Conservation (phyloP, 352 stramenopile genomes). For the Globisporangium rhizosaccharum region DNA sequence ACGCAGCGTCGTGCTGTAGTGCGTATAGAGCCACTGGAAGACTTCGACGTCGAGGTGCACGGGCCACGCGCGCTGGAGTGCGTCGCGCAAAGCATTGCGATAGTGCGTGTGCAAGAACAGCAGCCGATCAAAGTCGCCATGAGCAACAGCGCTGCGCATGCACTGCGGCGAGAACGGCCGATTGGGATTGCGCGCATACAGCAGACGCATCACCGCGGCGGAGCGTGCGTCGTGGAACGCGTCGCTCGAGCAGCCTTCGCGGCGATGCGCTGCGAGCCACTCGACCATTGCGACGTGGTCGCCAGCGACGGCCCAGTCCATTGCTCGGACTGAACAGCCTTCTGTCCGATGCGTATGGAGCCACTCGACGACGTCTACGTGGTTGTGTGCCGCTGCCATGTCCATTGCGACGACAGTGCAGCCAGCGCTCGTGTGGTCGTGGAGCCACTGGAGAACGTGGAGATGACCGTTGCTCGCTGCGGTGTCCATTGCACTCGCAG, state of each 20-base stretch:
- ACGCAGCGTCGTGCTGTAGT: neutral
- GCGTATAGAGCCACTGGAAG: constrained; percentile 7
- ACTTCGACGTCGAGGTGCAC: constrained; percentile 2
- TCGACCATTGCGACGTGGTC: constrained; percentile 4
- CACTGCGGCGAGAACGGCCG: constrained; percentile 2
- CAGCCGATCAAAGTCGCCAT: constrained; percentile 5
- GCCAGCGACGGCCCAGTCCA: constrained; percentile 14
- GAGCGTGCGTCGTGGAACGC: constrained; percentile 10
- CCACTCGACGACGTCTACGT: constrained; percentile 6
- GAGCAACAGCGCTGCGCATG: neutral
- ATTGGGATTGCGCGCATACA: neutral
- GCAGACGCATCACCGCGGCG: constrained; percentile 3
- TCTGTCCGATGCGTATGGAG: constrained; percentile 11
- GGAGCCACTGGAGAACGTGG: constrained; percentile 4
- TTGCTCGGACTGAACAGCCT: constrained; percentile 13
- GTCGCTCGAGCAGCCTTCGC: constrained; percentile 8
- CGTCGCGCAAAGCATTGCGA: neutral
- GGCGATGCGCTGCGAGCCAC: constrained; percentile 7
- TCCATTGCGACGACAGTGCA: constrained; percentile 6
- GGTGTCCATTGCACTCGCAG: constrained; percentile 2
- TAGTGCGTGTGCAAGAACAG: constrained; percentile 5
- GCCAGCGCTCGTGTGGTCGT: constrained; percentile 3
- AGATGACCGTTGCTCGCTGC: constrained; percentile 3
- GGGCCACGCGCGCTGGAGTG: neutral
- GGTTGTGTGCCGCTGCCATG: constrained; percentile 1